Conservation (phyloP, 768 basidiomycete genomes). For the Rhizopogon rudus region DNA sequence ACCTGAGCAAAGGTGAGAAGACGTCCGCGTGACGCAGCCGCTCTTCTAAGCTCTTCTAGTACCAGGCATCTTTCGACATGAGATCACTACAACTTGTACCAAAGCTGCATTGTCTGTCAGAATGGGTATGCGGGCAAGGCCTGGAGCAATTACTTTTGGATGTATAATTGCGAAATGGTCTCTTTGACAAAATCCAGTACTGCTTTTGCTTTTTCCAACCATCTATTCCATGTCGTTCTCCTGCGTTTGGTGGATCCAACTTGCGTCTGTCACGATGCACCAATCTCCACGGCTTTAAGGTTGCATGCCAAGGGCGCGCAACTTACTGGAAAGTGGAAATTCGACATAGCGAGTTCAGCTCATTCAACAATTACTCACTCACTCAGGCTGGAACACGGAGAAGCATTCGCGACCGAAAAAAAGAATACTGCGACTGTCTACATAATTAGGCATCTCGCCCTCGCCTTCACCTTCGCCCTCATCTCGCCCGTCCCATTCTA, state of each 20-base stretch:
- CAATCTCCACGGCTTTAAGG: background rate
- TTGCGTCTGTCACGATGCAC: background rate
- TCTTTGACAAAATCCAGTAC: background rate
- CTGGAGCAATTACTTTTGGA: background rate
- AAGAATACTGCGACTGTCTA: background rate
- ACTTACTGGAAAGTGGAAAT: background rate
- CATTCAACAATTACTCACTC: background rate
- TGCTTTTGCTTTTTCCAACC: background rate
- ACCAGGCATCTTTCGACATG: background rate
- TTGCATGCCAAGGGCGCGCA: background rate
- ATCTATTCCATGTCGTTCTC: background rate
- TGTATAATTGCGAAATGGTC: background rate
- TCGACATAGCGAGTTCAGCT: background rate
- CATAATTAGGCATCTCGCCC: background rate
- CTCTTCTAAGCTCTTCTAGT: background rate
- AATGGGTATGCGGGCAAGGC: background rate
- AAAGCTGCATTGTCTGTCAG: background rate
- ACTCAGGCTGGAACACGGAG: too few species aligned
- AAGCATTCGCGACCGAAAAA: background rate
- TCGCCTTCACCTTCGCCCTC: background rate
- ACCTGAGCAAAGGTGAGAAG: background rate
- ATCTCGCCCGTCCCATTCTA: too few species aligned
- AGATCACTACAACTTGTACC: background rate
- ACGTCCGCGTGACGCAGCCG: too few species aligned
- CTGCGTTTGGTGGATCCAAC: background rate